Conservation (phyloP, 1,284 basidiomycete genomes). For the Cryptococcus sp. region DNA sequence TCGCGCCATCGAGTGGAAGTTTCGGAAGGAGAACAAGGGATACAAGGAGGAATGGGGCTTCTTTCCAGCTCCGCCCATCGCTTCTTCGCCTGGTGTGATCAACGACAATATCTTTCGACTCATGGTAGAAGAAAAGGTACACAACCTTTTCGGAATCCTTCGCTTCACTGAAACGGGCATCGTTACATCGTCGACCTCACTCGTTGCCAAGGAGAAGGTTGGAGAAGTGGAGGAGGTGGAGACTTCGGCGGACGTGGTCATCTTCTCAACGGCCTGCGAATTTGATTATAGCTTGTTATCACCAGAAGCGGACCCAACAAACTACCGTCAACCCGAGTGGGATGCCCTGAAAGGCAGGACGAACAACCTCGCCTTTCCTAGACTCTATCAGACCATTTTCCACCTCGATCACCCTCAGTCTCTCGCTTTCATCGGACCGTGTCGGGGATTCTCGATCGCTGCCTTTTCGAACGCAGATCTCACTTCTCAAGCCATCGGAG, state of each 20-base stretch:
- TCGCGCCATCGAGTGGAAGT: background rate
- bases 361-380: slow-evolving; percentile 6
- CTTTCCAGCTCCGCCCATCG: slow-evolving; percentile 10
- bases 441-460: slow-evolving; percentile 8
- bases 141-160: slow-evolving; percentile 5
- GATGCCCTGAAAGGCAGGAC: slow-evolving; percentile 1
- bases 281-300: slow-evolving; percentile 11
- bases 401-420: slow-evolving; percentile 5
- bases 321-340: slow-evolving; percentile 6
- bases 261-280: slow-evolving; percentile 6
- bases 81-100: slow-evolving; percentile 1
- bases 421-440: slow-evolving; percentile 13
- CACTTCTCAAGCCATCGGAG: slow-evolving; percentile 9
- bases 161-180: slow-evolving; percentile 4
- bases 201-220: too few relatives aligned
- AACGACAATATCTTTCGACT: slow-evolving; percentile 6
- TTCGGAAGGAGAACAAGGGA: background rate
- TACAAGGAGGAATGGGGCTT: slow-evolving; percentile 7
- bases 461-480: slow-evolving; percentile 11
- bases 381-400: slow-evolving; percentile 13
- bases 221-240: slow-evolving; percentile 1
- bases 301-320: slow-evolving; percentile 8
- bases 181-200: background rate
- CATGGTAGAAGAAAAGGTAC: slow-evolving; percentile 5
- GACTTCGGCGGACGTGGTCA: slow-evolving; percentile 7